Conservation (phyloP, 208 protist species). For the Leishmania arabica region DNA sequence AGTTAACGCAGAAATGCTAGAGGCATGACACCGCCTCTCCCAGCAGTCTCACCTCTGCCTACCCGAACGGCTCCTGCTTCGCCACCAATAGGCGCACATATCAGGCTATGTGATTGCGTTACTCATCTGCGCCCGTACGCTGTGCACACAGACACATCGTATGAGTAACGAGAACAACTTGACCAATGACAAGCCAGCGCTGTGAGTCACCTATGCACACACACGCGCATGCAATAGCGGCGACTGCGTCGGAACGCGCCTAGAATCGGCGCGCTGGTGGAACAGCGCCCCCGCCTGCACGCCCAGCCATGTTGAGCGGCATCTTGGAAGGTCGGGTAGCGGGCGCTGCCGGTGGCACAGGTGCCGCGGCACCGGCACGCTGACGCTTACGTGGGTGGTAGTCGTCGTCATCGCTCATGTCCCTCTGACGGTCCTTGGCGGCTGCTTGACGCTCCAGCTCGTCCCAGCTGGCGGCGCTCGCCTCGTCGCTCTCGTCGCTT, state of each 20-base stretch:
- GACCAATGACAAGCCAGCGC: not conserved
- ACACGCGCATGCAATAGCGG: not conserved
- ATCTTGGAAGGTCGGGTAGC: conserved; percentile 24
- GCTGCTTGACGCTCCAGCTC: conserved; percentile 84
- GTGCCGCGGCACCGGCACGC: conserved; percentile 18
- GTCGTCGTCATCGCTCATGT: conserved; percentile 66
- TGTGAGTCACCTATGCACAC: not conserved
- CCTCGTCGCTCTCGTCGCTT: conserved; percentile 55
- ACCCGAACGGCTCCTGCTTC: not conserved
- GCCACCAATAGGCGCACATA: not conserved
- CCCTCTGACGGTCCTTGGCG: conserved; percentile 65
- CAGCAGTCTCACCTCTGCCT: not conserved
- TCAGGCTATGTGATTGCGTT: not conserved
- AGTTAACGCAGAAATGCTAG: not conserved
- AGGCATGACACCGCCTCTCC: not conserved
- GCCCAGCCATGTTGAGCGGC: conserved; percentile 28
- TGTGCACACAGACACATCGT: not conserved
- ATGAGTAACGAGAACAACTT: not conserved
- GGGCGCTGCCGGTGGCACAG: conserved; percentile 15
- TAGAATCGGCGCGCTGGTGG: conserved; percentile 73
- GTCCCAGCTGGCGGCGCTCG: conserved; percentile 80
- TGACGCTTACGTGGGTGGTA: conserved; percentile 47
- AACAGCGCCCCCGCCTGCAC: conserved; percentile 27
- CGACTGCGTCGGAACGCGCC: not conserved
- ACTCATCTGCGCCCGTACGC: not conserved